Conservation (phyloP, 805 yeast species). For the Cyberlindnera maclurae region DNA sequence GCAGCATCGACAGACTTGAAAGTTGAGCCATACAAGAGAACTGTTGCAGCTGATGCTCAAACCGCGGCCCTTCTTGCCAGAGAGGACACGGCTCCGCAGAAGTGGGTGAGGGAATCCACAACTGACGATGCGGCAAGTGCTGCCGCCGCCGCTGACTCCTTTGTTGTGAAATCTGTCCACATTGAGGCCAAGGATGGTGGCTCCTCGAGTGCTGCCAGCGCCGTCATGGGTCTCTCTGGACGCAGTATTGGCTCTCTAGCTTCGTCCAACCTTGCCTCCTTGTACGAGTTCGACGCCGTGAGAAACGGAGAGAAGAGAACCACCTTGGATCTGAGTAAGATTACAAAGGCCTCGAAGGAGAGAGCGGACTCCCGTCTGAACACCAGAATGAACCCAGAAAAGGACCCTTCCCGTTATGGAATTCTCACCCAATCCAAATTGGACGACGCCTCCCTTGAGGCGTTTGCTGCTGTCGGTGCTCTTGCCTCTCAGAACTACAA, state of each 20-base stretch:
- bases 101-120: slow-evolving; percentile 44
- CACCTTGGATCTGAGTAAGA: slow-evolving; percentile 43
- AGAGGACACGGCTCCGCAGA: slow-evolving; percentile 38
- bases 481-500: slow-evolving; percentile 42
- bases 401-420: slow-evolving; percentile 29
- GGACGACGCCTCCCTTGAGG: slow-evolving; percentile 34
- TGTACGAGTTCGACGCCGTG: slow-evolving; percentile 37
- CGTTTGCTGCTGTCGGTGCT: slow-evolving; percentile 48
- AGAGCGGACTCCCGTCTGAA: slow-evolving; percentile 27
- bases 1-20: slow-evolving; percentile 63
- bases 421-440: slow-evolving; percentile 36
- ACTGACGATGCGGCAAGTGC: slow-evolving; percentile 43
- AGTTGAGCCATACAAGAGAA: slow-evolving; percentile 58
- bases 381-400: slow-evolving; percentile 24
- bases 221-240: slow-evolving; percentile 24
- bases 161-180: neutral
- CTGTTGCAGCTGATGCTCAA: slow-evolving; percentile 55
- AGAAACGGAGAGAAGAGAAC: slow-evolving; percentile 34
- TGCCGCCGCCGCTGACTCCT: slow-evolving; percentile 27
- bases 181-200: neutral
- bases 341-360: slow-evolving; percentile 39
- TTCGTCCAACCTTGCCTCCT: slow-evolving; percentile 31
- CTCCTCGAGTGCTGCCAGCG: slow-evolving; percentile 17
- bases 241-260: slow-evolving; percentile 34
- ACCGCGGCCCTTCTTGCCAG: slow-evolving; percentile 51